Evolutionary conservation across 2,329 filamentous ascomycete genomes (phyloP).

Genomic region (Byssothecium circinans): DNA sequence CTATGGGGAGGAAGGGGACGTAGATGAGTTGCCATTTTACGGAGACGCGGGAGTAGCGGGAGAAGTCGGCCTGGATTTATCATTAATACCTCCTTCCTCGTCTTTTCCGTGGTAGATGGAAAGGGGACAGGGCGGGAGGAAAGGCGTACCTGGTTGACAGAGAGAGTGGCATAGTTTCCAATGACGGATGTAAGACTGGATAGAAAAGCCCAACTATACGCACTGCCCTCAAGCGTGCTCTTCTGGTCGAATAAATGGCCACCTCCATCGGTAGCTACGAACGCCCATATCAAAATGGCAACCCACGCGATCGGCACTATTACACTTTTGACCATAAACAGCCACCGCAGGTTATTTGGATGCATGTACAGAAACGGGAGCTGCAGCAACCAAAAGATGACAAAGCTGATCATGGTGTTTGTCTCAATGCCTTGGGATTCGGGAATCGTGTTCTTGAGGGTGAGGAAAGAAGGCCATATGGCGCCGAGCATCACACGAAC

Average conservation of each 20-base stretch:
- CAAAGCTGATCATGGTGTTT: constrained; percentile 58
- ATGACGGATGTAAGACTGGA: constrained; percentile 54
- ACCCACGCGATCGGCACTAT: constrained; percentile 62
- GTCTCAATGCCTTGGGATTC: constrained; percentile 57
- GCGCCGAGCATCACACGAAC: constrained; percentile 56
- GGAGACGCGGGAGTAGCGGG: constrained; percentile 52
- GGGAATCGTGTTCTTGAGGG: constrained; percentile 57
- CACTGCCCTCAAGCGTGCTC: constrained; percentile 50
- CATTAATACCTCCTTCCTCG: not conserved
- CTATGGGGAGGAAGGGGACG: constrained; percentile 54
- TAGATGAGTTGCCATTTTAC: constrained; percentile 55
- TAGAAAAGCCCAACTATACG: constrained; percentile 58
- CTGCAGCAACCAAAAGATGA: constrained; percentile 61
- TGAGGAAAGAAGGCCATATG: constrained; percentile 61
- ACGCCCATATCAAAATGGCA: constrained; percentile 64
- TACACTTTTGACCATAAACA: constrained; percentile 53
- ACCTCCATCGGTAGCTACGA: constrained; percentile 57
- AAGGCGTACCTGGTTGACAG: constrained; percentile 50
- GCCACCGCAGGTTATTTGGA: constrained; percentile 55
- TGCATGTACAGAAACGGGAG: constrained; percentile 60
- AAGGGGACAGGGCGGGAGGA: too few relatives aligned
- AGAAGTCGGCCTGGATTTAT: constrained; percentile 56
- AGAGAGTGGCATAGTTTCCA: constrained; percentile 55
- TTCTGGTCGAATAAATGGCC: constrained; percentile 51
- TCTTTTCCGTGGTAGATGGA: too few relatives aligned